phyloP scores from a whole-genome alignment of 495 filamentous ascomycete genomes.

The Podospora conica region DNA sequence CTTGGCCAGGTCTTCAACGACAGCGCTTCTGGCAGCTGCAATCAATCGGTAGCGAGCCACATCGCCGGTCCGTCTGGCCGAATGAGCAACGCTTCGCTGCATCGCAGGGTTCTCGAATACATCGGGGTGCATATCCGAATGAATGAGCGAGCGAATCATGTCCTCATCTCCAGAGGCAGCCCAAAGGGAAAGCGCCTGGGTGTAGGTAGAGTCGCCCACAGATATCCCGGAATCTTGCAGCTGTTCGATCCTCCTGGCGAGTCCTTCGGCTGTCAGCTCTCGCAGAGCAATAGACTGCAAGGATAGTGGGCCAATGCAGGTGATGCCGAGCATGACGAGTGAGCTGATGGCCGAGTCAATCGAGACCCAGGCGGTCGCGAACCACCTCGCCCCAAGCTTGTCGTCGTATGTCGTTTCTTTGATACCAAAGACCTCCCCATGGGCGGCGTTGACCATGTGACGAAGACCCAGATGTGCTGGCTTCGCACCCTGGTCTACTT shows the following conservation, averaged over 20 bases:
- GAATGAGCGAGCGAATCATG: slow-evolving; percentile 53
- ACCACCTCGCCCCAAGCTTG: slow-evolving; percentile 57
- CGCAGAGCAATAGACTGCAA: slow-evolving; percentile 64
- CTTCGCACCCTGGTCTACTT: background rate
- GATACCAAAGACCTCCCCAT: slow-evolving; percentile 42
- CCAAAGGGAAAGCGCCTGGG: slow-evolving; percentile 51
- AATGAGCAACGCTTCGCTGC: slow-evolving; percentile 41
- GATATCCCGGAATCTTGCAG: slow-evolving; percentile 55
- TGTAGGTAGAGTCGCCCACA: slow-evolving; percentile 52
- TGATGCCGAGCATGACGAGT: slow-evolving; percentile 57
- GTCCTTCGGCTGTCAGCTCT: slow-evolving; percentile 45
- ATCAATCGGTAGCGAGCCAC: slow-evolving; percentile 28
- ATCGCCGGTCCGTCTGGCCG: slow-evolving; percentile 21
- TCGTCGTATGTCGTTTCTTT: slow-evolving; percentile 50
- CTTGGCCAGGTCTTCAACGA: background rate
- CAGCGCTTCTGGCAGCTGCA: slow-evolving; percentile 17
- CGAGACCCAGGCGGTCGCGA: slow-evolving; percentile 59
- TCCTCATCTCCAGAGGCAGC: slow-evolving; percentile 48
- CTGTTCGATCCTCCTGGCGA: slow-evolving; percentile 50
- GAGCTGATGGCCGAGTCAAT: slow-evolving; percentile 58
- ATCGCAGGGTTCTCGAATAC: slow-evolving; percentile 56
- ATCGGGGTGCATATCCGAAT: slow-evolving; percentile 71
- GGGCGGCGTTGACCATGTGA: slow-evolving; percentile 38
- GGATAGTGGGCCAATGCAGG: slow-evolving; percentile 63
- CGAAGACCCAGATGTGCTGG: slow-evolving; percentile 18